Evolutionary conservation across 768 basidiomycete species (phyloP).

Genomic region (Hericium coralloides): DNA sequence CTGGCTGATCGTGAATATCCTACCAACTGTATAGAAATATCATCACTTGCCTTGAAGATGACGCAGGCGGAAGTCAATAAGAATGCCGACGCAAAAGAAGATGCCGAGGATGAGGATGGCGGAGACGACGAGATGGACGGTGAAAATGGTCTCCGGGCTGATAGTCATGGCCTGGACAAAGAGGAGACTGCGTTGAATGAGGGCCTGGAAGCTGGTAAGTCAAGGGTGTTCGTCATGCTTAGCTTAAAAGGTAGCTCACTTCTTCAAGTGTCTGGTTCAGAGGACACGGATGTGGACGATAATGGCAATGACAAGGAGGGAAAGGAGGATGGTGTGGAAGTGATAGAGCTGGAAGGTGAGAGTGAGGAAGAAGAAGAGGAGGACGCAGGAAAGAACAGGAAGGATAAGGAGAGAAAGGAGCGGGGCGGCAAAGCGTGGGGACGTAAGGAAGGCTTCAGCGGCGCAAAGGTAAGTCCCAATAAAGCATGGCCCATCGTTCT

Average conservation of each 20-base stretch:
- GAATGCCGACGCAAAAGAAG: too few relatives aligned
- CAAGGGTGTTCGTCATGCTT: background rate
- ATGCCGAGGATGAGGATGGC: too few relatives aligned
- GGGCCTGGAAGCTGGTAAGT: background rate
- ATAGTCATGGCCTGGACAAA: too few relatives aligned
- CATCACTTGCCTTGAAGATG: too few relatives aligned
- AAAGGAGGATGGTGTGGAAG: background rate
- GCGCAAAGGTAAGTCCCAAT: background rate
- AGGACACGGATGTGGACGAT: background rate
- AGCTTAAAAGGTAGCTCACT: background rate
- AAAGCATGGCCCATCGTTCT: too few relatives aligned
- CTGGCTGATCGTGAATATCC: too few relatives aligned
- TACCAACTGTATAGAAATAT: too few relatives aligned
- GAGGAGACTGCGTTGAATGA: background rate
- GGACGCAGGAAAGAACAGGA: background rate
- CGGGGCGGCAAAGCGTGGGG: background rate
- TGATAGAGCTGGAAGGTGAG: background rate
- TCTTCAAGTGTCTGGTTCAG: background rate
- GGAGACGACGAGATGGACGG: too few relatives aligned
- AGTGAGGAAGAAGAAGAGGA: background rate
- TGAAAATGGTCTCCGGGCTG: too few relatives aligned
- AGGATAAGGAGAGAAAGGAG: background rate
- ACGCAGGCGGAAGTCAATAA: too few relatives aligned
- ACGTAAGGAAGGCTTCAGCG: background rate
- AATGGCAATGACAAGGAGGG: background rate